Percentiles rank a stretch among this genome's conserved stretches.
Evolutionary conservation across 495 filamentous ascomycete species (phyloP).

Genomic region (Penicillium steckii): DNA sequence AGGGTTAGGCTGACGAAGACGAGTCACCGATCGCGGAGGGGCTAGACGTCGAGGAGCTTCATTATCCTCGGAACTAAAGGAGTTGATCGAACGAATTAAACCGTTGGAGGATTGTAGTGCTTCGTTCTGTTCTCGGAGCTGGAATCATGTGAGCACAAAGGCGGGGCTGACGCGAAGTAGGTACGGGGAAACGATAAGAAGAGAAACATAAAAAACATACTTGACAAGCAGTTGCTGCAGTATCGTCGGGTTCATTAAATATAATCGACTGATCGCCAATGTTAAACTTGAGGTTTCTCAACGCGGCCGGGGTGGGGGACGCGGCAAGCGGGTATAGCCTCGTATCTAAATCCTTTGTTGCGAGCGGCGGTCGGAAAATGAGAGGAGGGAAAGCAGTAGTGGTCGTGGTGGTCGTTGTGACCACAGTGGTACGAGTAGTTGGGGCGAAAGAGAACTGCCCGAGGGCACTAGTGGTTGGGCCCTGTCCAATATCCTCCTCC

Average conservation of each 20-base stretch:
- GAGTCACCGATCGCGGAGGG: slow-evolving; percentile 24
- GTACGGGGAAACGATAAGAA: background rate
- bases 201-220: slow-evolving; percentile 35
- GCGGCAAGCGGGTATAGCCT: slow-evolving; percentile 87
- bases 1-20: slow-evolving; percentile 26
- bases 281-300: slow-evolving; percentile 73
- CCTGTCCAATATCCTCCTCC: slow-evolving; percentile 18
- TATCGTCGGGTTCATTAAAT: slow-evolving; percentile 67
- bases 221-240: slow-evolving; percentile 51
- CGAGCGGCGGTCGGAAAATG: slow-evolving; percentile 69
- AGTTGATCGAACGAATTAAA: slow-evolving; percentile 49
- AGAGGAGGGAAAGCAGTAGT: slow-evolving; percentile 86
- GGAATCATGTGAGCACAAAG: slow-evolving; percentile 13
- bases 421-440: slow-evolving; percentile 70
- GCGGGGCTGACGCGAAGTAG: background rate
- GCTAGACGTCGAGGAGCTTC: slow-evolving; percentile 26
- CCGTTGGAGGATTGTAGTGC: slow-evolving; percentile 55
- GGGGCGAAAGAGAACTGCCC: slow-evolving; percentile 71
- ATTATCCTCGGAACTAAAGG: slow-evolving; percentile 35
- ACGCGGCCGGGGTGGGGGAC: slow-evolving; percentile 71
- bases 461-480: slow-evolving; percentile 35
- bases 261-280: slow-evolving; percentile 62
- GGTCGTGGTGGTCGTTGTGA: slow-evolving; percentile 94
- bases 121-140: slow-evolving; percentile 51
- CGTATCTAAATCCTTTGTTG: slow-evolving; percentile 72